Percentiles rank a stretch among this genome's conserved stretches.
Conservation (phyloP, 78 protist species). For the Isochrysis galbana region DNA sequence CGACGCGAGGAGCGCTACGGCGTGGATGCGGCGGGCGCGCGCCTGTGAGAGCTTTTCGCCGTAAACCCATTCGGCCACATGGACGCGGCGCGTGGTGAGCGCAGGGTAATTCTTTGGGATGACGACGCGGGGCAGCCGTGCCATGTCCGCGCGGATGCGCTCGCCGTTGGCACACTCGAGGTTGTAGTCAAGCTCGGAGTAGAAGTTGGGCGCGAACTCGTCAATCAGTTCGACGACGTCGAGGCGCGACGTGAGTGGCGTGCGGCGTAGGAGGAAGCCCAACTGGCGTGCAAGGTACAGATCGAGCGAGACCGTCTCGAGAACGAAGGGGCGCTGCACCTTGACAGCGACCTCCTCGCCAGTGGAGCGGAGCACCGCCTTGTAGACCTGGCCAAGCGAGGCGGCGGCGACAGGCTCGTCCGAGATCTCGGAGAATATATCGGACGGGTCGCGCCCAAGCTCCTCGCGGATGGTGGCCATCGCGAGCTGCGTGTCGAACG, state of each 20-base stretch:
- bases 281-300: constrained; percentile 38
- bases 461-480: not conserved
- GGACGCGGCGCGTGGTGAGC: constrained; percentile 38
- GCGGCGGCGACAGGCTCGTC: constrained; percentile 24
- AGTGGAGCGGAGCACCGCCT: not conserved
- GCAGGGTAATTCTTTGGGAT: constrained; percentile 17
- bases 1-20: not conserved
- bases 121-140: not conserved
- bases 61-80: constrained; percentile 29
- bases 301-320: constrained; percentile 39
- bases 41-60: constrained; percentile 47
- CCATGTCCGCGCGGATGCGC: not conserved
- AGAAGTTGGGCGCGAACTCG: constrained; percentile 40
- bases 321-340: constrained; percentile 33
- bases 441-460: not conserved
- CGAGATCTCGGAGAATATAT: constrained; percentile 13
- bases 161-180: not conserved
- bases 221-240: constrained; percentile 32
- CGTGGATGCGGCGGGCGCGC: no score
- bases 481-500: constrained; percentile 12
- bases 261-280: not conserved
- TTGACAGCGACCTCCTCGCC: constrained; percentile 23
- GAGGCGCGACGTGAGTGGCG: not conserved
- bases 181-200: constrained; percentile 43
- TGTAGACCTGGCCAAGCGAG: constrained; percentile 23